Percentiles rank a stretch among this genome's conserved stretches.
These are phyloP conservation scores for Yarrowia galli DNA, from an alignment of 1,139 yeast species.

Conservation along the genomic window DNA sequence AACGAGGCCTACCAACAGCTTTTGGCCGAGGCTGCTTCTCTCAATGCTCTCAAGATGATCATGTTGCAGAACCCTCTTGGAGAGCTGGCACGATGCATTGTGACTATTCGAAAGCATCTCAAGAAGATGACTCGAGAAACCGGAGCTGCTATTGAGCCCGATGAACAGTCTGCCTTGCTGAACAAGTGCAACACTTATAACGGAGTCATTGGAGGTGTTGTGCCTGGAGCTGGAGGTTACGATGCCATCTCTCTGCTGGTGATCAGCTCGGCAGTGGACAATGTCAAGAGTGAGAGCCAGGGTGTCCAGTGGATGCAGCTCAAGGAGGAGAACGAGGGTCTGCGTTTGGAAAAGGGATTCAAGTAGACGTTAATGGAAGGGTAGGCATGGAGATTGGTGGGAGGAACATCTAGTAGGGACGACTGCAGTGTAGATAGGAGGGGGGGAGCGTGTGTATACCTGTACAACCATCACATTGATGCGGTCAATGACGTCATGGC, in stretches of 20 bases:
- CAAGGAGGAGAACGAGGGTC: constrained; percentile 49
- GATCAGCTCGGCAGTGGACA: constrained; percentile 56
- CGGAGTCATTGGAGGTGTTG: constrained; percentile 93
- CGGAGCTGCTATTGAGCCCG: constrained; percentile 90
- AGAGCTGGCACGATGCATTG: constrained; percentile 48
- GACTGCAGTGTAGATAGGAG: too few relatives aligned
- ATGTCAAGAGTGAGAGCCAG: constrained; percentile 53
- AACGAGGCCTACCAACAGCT: constrained; percentile 40
- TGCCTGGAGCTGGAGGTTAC: constrained; percentile 98
- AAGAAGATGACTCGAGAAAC: constrained; percentile 66
- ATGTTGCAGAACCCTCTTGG: constrained; percentile 31
- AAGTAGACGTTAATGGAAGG: not conserved
- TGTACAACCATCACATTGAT: too few relatives aligned
- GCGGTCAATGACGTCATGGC: too few relatives aligned
- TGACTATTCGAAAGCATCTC: constrained; percentile 61
- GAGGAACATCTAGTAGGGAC: too few relatives aligned
- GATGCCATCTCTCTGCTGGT: constrained; percentile 87
- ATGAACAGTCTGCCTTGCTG: constrained; percentile 72
- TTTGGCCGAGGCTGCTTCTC: constrained; percentile 37
- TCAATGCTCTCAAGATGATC: constrained; percentile 16
- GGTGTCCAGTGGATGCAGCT: constrained; percentile 50
- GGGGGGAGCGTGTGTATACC: too few relatives aligned
- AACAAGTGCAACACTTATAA: constrained; percentile 62
- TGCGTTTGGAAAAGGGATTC: constrained; percentile 43
- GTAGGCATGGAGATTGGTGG: too few relatives aligned